phyloP scores from a whole-genome alignment of 192 early-diverging fungal genomes.

The Oehlia diaphana region DNA sequence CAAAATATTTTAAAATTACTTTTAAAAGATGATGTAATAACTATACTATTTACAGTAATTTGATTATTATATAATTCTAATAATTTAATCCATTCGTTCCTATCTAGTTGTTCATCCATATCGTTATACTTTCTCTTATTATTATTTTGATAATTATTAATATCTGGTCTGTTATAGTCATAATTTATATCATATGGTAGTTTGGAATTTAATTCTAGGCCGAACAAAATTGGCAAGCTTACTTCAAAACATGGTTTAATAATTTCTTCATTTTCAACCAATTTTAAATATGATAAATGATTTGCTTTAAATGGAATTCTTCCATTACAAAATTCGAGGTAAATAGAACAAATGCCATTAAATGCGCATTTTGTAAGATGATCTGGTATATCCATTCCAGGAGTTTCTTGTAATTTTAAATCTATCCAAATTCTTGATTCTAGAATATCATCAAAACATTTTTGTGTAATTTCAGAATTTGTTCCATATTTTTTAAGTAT shows the following conservation, averaged over 20 bases:
- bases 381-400: no score
- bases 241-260: background rate
- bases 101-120: background rate
- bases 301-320: no score
- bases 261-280: background rate
- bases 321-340: background rate
- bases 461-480: no score
- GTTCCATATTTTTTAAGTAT: no score
- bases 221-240: background rate
- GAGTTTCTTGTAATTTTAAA: no score
- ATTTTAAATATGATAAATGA: no score
- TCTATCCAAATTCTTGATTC: no score
- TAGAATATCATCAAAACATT: no score
- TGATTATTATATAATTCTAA: background rate
- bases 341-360: no score
- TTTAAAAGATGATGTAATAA: background rate
- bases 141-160: background rate
- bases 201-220: background rate
- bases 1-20: background rate
- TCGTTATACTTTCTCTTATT: background rate
- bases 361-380: no score
- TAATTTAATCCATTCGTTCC: background rate
- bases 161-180: background rate
- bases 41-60: background rate
- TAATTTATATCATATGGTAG: background rate